Evolutionary conservation across 176 grass and related monocot species (phyloP), one percentile per base, ranked within the genome.

Genomic region (Aegilops sharonensis): DNA sequence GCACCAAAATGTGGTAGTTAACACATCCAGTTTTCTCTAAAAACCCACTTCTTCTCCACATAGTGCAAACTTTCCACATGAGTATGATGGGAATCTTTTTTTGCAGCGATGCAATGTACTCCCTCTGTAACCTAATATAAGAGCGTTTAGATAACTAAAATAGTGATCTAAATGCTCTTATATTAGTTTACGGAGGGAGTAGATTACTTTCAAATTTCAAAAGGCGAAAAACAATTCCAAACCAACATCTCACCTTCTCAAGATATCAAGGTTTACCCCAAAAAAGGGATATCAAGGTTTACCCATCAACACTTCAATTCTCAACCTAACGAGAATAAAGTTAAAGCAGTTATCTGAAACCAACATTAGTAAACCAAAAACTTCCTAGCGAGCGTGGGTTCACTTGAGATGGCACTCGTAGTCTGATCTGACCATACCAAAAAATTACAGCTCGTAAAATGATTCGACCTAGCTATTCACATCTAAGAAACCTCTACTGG

Each of bases 401-500:
- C 15, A 54, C 12, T 60, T 79, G 64, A 18, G 32, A 59, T 79
- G 39, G 24, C 36, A 43, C 10, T 45, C 9, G 6, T 48, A 27
- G 27, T 34, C 54, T 73, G 3, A 64, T 47, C 29, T 20, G 27
- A 61, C 12, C 30, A 14, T n/a, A 63, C 25, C 9, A 73, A 74
- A 86, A 87, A 18, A 81, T 74, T 62, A 86, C 47, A 72, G 84
- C 52, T 35, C 18, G 52, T 52, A 43, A 47, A 34, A 60, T 45
- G 50, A 48, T 63, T 60, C 45, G 27, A 71, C 17, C 78, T 75
- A 68, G 62, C 34, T 79, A 77, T 77, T 75, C 12, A 85, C 83
- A 85, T 2, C 20, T 18, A 10, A 29, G 68, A 71, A 71, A 62
- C 36, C 37, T 83, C 30, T 1, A 61, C 17, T 17, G 36, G 2